A percentile compares a stretch with the other conserved stretches of the same genome.
Conservation (phyloP, 2,329 filamentous ascomycete genomes). For the Exophiala alcalophila region DNA sequence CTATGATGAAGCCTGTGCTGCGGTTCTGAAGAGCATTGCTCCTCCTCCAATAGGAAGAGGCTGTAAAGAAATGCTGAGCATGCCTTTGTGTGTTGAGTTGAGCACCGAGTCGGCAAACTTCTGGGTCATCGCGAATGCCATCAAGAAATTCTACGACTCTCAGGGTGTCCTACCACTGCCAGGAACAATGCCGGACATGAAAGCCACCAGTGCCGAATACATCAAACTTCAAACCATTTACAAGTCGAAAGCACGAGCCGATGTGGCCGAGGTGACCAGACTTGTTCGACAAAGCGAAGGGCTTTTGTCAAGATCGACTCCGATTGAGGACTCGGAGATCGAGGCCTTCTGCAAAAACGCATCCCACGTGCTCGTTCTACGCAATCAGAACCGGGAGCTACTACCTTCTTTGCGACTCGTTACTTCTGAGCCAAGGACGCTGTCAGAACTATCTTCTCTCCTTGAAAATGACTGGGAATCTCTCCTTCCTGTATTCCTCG, state of each 20-base stretch:
- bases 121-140: constrained; percentile 82
- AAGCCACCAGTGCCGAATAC: constrained; percentile 86
- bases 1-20: constrained; percentile 84
- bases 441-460: constrained; percentile 20
- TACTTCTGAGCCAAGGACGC: constrained; percentile 17
- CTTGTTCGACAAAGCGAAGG: constrained; percentile 59
- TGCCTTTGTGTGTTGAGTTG: constrained; percentile 55
- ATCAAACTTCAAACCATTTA: constrained; percentile 89
- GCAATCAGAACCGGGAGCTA: constrained; percentile 51
- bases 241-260: constrained; percentile 78
- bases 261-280: constrained; percentile 70
- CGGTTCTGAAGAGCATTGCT: constrained; percentile 83
- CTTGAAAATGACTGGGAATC: constrained; percentile 52
- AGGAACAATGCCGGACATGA: constrained; percentile 93
- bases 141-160: constrained; percentile 71
- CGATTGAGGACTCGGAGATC: constrained; percentile 68
- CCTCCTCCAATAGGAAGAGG: constrained; percentile 64
- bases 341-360: constrained; percentile 95
- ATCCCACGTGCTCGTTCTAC: constrained; percentile 84
- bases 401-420: constrained; percentile 24
- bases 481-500: constrained; percentile 67
- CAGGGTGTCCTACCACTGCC: constrained; percentile 76
- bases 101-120: constrained; percentile 60
- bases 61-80: constrained; percentile 74
- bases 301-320: constrained; percentile 42